Evolutionary conservation across 805 yeast species (phyloP).

Genomic region (Debaryomyces tyrocola): DNA sequence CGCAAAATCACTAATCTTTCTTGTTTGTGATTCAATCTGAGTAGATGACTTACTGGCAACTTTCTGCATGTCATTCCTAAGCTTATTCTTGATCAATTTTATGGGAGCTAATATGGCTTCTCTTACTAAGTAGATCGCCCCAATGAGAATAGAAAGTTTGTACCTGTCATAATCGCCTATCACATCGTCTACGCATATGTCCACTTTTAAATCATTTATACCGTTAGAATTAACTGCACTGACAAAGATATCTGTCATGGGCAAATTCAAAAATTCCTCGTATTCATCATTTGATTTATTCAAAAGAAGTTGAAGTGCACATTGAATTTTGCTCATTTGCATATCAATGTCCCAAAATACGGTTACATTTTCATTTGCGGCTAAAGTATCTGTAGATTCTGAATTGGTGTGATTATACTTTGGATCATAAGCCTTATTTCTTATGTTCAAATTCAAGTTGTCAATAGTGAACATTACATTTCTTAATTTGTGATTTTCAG

Average conservation of each 20-base stretch:
- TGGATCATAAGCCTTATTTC: conserved; percentile 3
- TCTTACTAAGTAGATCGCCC: conserved; percentile 30
- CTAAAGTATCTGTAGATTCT: conserved; percentile 30
- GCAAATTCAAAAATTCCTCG: conserved; percentile 23
- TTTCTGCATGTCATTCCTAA: conserved; percentile 20
- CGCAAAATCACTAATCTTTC: conserved; percentile 6
- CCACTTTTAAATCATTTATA: conserved; percentile 13
- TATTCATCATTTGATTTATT: conserved; percentile 14
- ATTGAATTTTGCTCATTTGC: conserved; percentile 14
- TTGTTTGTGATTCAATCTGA: background rate
- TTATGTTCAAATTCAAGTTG: conserved; percentile 7
- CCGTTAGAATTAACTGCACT: conserved; percentile 6
- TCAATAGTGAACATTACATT: conserved; percentile 13
- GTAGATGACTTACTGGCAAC: conserved; percentile 1
- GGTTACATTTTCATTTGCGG: conserved; percentile 7
- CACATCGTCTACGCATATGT: conserved; percentile 14
- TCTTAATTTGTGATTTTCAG: conserved; percentile 20
- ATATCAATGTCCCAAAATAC: conserved; percentile 23
- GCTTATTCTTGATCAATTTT: conserved; percentile 18
- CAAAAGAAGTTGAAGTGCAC: conserved; percentile 16
- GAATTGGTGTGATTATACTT: conserved; percentile 9
- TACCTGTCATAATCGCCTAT: conserved; percentile 25
- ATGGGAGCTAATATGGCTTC: conserved; percentile 32
- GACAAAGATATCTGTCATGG: conserved; percentile 14
- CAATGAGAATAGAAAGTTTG: conserved; percentile 31